Evolutionary conservation across 2,329 filamentous ascomycete species (phyloP).

Genomic region (Myriosclerotinia duriaeana): DNA sequence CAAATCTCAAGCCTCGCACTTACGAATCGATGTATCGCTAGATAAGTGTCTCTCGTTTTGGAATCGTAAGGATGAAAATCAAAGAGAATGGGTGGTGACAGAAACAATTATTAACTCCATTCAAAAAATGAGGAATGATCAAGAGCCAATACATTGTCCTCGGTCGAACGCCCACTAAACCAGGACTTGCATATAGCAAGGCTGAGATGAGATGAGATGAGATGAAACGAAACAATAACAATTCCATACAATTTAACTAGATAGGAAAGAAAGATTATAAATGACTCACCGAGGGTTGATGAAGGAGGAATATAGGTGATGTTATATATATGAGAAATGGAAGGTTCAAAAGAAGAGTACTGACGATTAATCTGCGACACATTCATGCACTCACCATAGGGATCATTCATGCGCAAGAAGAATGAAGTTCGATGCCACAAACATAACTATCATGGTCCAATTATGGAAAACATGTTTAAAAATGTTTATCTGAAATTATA

Average conservation of each 20-base stretch:
- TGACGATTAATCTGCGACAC: background rate
- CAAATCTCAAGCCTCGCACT: background rate
- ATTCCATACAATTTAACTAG: background rate
- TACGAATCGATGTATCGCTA: slow-evolving; percentile 8
- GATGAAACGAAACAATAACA: slow-evolving; percentile 8
- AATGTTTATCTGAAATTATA: slow-evolving; percentile 9
- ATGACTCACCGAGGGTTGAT: background rate
- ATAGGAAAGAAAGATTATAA: background rate
- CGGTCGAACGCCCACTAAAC: background rate
- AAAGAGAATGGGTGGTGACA: background rate
- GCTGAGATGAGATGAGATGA: slow-evolving; percentile 3
- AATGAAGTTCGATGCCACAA: background rate
- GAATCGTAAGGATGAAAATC: background rate
- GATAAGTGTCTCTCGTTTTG: background rate
- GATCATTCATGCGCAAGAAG: background rate
- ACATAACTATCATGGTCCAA: background rate
- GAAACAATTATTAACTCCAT: slow-evolving; percentile 9
- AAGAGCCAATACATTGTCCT: slow-evolving; percentile 15
- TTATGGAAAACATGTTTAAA: background rate
- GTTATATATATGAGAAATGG: background rate
- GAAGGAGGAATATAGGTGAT: background rate
- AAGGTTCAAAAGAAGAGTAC: background rate
- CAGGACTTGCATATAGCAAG: background rate
- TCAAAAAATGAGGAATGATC: slow-evolving; percentile 2
- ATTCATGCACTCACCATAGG: background rate